Conservation (phyloP, 1,284 basidiomycete species). For the Heterobasidion annosum region DNA sequence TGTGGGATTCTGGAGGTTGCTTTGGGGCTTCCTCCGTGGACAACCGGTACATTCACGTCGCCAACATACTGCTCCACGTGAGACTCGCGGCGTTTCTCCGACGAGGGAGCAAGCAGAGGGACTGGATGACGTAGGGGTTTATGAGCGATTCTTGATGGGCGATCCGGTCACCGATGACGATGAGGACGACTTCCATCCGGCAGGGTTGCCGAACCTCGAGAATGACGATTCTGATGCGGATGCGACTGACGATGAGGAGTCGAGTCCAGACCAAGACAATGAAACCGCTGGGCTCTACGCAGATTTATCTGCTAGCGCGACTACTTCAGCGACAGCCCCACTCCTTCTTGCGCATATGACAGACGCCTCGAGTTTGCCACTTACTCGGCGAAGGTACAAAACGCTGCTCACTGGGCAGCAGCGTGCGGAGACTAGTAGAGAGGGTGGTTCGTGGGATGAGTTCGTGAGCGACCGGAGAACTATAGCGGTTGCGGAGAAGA, state of each 20-base stretch:
- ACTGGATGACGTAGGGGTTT: conserved; percentile 21
- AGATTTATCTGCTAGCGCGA: conserved; percentile 28
- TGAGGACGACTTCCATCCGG: conserved; percentile 34
- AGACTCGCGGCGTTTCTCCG: neutral
- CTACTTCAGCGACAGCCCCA: conserved; percentile 25
- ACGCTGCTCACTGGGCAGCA: conserved; percentile 13
- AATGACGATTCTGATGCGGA: conserved; percentile 7
- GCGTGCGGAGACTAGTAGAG: neutral
- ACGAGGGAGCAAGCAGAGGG: neutral
- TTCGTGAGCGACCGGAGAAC: conserved; percentile 17
- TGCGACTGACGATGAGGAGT: conserved; percentile 13
- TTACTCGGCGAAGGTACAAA: conserved; percentile 38
- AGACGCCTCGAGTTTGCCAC: conserved; percentile 26
- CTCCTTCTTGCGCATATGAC: conserved; percentile 43
- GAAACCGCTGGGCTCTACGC: conserved; percentile 33
- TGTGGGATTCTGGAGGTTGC: conserved; percentile 22
- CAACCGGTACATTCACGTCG: conserved; percentile 2
- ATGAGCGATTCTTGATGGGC: conserved; percentile 52
- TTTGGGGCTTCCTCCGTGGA: conserved; percentile 17
- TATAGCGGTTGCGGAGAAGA: conserved; percentile 5
- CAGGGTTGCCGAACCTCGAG: conserved; percentile 4
- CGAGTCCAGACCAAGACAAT: conserved; percentile 15
- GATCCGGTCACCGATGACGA: conserved; percentile 58
- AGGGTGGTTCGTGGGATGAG: conserved; percentile 13
- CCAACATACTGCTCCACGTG: neutral